Evolutionary conservation across 257 asterid species (phyloP).

Genomic region (Petunia secreta): DNA sequence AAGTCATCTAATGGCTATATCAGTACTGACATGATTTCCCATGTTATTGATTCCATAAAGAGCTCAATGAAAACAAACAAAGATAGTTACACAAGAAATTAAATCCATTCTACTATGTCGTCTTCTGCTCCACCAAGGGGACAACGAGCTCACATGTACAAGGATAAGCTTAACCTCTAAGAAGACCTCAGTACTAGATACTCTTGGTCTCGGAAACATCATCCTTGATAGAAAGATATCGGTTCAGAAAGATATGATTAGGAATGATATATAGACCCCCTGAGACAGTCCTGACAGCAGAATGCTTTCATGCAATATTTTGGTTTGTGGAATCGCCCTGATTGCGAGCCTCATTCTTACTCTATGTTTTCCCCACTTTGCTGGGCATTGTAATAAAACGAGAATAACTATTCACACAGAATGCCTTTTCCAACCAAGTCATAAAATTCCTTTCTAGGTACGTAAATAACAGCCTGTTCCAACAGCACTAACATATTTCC

Average conservation of each 20-base stretch:
- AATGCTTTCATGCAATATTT: background rate
- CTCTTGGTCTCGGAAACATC: background rate
- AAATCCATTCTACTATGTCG: background rate
- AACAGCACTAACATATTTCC: background rate
- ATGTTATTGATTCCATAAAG: slow-evolving; percentile 11
- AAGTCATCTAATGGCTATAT: slow-evolving; percentile 13
- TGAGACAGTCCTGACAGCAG: background rate
- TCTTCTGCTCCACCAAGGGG: slow-evolving; percentile 2
- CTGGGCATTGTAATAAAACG: background rate
- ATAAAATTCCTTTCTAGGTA: background rate
- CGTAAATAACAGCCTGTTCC: background rate
- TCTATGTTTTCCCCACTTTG: background rate
- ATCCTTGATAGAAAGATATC: background rate
- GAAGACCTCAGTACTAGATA: background rate
- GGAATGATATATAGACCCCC: background rate
- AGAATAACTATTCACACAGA: background rate
- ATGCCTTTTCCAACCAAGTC: background rate
- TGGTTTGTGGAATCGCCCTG: slow-evolving; percentile 13
- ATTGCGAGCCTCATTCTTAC: background rate
- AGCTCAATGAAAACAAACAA: background rate
- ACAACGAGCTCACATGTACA: background rate
- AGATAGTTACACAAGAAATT: background rate
- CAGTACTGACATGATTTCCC: background rate
- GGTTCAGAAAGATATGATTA: background rate
- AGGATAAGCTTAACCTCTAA: background rate